These are phyloP conservation scores for Rhizophagus sp. DNA, from an alignment of 192 early-diverging fungal genomes.

Conservation along the genomic window DNA sequence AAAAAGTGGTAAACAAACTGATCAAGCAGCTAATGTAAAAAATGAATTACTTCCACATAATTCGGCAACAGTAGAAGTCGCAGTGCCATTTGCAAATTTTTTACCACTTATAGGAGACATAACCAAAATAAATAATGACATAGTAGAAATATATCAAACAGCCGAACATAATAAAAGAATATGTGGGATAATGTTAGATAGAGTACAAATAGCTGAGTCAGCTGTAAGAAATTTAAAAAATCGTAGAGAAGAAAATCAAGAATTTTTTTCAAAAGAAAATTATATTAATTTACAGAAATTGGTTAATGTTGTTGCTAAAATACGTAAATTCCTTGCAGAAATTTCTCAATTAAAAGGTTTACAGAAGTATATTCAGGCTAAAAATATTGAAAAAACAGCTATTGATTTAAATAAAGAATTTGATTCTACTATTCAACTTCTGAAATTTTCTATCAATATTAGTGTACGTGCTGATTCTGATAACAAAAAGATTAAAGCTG, in stretches of 20 bases:
- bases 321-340: constrained; percentile 1
- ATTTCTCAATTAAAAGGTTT: no score
- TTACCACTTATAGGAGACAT: no score
- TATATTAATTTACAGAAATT: constrained; percentile 12
- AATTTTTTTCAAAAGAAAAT: no score
- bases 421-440: no score
- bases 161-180: constrained; percentile 29
- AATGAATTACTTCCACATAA: no score
- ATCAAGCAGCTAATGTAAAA: no score
- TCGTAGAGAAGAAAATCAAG: neutral
- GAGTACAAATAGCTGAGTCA: constrained; percentile 5
- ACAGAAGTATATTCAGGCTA: neutral
- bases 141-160: constrained; percentile 1
- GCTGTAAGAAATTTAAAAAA: neutral
- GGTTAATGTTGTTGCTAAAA: neutral
- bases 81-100: neutral
- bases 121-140: neutral
- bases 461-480: no score
- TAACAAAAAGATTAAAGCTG: no score
- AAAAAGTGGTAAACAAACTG: no score
- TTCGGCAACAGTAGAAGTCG: no score
- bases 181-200: constrained; percentile 17
- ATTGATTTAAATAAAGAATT: constrained; percentile 27
- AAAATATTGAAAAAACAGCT: neutral
- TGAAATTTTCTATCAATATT: neutral